A percentile compares a stretch with the other conserved stretches of the same genome.
These are phyloP conservation scores for Phoma sp. DNA, from an alignment of 2,329 filamentous ascomycete genomes.

Conservation along the genomic window DNA sequence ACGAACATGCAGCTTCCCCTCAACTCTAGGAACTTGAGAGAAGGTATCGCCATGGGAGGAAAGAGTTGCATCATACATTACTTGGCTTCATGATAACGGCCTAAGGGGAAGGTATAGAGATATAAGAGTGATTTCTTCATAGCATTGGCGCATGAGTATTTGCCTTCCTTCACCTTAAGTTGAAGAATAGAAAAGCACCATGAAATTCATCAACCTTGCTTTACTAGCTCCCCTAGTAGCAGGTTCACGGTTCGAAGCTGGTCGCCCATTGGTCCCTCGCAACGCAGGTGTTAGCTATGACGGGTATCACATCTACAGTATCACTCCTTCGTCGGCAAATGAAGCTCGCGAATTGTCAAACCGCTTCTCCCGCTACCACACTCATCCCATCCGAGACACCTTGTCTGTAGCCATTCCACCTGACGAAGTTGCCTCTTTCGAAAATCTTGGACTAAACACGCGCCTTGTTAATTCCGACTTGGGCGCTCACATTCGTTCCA, in stretches of 20 bases:
- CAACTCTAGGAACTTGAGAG: not conserved
- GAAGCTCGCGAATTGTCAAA: slow-evolving; percentile 24
- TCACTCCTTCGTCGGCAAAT: slow-evolving; percentile 22
- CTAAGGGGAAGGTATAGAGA: not conserved
- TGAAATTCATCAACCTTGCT: slow-evolving; percentile 19
- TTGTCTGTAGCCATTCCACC: slow-evolving; percentile 50
- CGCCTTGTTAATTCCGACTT: slow-evolving; percentile 55
- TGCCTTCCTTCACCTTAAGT: not conserved
- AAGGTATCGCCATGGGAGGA: not conserved
- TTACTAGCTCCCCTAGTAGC: slow-evolving; percentile 21
- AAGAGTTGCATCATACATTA: not conserved
- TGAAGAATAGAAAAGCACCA: not conserved
- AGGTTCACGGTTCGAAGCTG: slow-evolving; percentile 18
- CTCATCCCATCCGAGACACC: slow-evolving; percentile 29
- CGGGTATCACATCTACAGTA: slow-evolving; percentile 29
- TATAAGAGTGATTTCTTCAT: not conserved
- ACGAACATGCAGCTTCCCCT: slow-evolving; percentile 23
- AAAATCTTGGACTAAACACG: slow-evolving; percentile 45
- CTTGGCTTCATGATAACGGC: not conserved
- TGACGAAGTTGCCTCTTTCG: slow-evolving; percentile 48
- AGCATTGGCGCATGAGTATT: not conserved
- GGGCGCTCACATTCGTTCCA: slow-evolving; percentile 50
- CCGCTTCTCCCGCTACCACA: slow-evolving; percentile 28
- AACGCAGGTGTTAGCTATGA: slow-evolving; percentile 22
- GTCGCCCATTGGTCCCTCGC: slow-evolving; percentile 1